Base-by-base conservation (phyloP, 1,139 yeast genomes). In the Blastobotrys apis region DNA sequence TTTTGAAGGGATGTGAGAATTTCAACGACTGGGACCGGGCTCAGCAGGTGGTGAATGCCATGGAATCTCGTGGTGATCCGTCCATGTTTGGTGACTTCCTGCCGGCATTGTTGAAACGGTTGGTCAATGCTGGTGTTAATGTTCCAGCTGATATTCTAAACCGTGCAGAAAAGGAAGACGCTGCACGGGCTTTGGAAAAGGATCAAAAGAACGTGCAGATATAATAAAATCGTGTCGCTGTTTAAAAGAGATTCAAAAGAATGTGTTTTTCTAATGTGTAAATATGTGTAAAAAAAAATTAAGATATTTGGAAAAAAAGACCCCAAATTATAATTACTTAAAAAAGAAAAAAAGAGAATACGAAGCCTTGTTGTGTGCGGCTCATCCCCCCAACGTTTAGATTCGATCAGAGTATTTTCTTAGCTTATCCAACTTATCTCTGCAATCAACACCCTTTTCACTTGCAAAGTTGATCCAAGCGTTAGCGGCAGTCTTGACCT, bases 1-100 rank as follows among this genome's bases (percentile, higher is more conserved):
- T 81, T 52, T 60, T 83, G 43, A 64, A 63, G 38, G 73, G 73
- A 50, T 78, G 74, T 39, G 45, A 54, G 42, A 65, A 65, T 43
- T 59, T 60, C 39, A 62, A 62, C 31, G 66, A 73, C 47, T 46
- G 47, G 29, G 66, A 62, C 5, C 54, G 58, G 34, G 67, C 76
- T 20, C 68, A 71, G 44, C 55, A 56, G 44, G 56, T 75, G 20
- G 55, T 78, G 21, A 60, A 67, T 17, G 71, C 39, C 5, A 30
- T 52, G 39, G 43, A 50, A 12, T 17, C 37, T 6, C 53, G 48
- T 33, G 31, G 39, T 13, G 42, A 47, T 2, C 34, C 26, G 22
- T 43, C 35, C 31, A 46, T 45, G 20, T 51, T 45, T 33, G 50
- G 50, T 4, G 41, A 37, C 3, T 21, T 26, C 12, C 43, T 47